A percentile compares a stretch with the other conserved stretches of the same genome.
Conservation (phyloP, 331 rosid species). For the Malus hybrid region DNA sequence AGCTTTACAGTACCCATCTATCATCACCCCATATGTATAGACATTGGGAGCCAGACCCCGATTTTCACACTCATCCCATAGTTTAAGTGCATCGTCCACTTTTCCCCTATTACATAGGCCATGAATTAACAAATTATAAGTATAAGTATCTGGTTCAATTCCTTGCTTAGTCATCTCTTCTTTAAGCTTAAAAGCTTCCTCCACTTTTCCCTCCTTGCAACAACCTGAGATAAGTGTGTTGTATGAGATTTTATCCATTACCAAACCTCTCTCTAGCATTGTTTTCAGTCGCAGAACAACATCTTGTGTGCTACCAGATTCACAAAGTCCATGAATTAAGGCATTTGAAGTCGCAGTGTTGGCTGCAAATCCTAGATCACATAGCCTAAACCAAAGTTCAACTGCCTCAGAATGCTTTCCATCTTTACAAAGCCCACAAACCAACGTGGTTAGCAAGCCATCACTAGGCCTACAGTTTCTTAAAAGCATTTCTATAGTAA, state of each 20-base stretch:
- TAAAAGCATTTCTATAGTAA: slow-evolving; percentile 32
- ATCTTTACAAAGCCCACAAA: slow-evolving; percentile 55
- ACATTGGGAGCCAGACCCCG: slow-evolving; percentile 49
- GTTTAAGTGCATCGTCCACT: slow-evolving; percentile 41
- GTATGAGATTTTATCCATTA: slow-evolving; percentile 60
- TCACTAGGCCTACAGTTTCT: slow-evolving; percentile 54
- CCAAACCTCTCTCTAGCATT: slow-evolving; percentile 55
- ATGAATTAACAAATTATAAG: slow-evolving; percentile 57
- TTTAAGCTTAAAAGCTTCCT: slow-evolving; percentile 44
- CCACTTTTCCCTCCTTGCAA: slow-evolving; percentile 47
- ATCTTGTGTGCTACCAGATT: slow-evolving; percentile 40
- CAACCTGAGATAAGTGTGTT: slow-evolving; percentile 65
- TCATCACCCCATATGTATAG: slow-evolving; percentile 60
- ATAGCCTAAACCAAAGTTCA: slow-evolving; percentile 64
- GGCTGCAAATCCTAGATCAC: slow-evolving; percentile 40
- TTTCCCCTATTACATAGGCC: slow-evolving; percentile 54
- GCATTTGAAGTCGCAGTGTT: slow-evolving; percentile 64
- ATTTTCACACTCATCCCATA: slow-evolving; percentile 46
- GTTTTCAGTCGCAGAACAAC: slow-evolving; percentile 28
- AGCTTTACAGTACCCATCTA: slow-evolving; percentile 58
- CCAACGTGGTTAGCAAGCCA: slow-evolving; percentile 54
- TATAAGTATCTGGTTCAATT: slow-evolving; percentile 56
- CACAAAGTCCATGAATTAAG: slow-evolving; percentile 65
- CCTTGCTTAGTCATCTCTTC: slow-evolving; percentile 49
- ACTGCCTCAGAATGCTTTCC: slow-evolving; percentile 53